These are phyloP conservation scores for Pichia sp. DNA, from an alignment of 1,139 yeast species.

Conservation along the genomic window DNA sequence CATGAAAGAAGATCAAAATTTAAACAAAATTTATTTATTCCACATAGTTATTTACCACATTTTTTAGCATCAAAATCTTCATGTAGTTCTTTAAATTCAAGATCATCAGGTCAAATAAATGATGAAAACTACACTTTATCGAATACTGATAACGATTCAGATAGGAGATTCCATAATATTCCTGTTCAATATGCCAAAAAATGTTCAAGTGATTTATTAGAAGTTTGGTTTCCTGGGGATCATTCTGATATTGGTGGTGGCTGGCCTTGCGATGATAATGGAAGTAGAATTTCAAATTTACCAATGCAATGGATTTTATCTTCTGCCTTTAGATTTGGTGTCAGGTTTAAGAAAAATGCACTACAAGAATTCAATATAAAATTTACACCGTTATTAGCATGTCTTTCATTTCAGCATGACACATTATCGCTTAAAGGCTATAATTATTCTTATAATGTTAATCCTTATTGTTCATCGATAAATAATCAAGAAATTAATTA, in stretches of 20 bases:
- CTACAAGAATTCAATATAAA: conserved; percentile 35
- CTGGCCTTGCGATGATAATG: conserved; percentile 39
- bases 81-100: neutral
- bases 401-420: conserved; percentile 46
- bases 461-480: conserved; percentile 5
- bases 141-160: conserved; percentile 4
- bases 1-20: conserved; percentile 61
- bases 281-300: conserved; percentile 38
- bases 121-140: neutral
- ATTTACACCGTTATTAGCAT: conserved; percentile 35
- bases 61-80: conserved; percentile 1
- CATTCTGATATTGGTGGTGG: conserved; percentile 67
- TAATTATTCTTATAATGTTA: conserved; percentile 7
- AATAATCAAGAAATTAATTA: neutral
- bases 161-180: conserved; percentile 10
- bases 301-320: conserved; percentile 55
- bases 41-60: conserved; percentile 22
- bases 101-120: neutral
- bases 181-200: conserved; percentile 5
- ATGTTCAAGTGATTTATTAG: conserved; percentile 36
- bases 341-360: conserved; percentile 37
- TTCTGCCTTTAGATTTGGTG: conserved; percentile 46
- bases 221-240: conserved; percentile 61
- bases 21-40: conserved; percentile 48
- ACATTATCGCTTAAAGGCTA: conserved; percentile 28